Percentiles rank a stretch among this genome's conserved stretches.
Conservation (phyloP, 345 rosid genomes). For the Moringa oleifera region DNA sequence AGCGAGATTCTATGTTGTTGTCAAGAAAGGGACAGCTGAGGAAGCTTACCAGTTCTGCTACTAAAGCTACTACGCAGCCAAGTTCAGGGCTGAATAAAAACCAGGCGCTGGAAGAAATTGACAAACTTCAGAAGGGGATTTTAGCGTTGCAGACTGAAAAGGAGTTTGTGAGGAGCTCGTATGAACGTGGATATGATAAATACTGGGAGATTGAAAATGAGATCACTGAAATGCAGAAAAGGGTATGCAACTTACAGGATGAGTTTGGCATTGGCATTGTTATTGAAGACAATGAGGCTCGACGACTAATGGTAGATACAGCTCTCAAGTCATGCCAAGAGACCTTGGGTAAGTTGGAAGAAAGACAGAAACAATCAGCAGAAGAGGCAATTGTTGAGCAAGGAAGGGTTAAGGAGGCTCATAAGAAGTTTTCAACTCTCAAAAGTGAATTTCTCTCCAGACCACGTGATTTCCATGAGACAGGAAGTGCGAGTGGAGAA, state of each 20-base stretch:
- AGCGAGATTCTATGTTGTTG: slow-evolving; percentile 32
- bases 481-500: slow-evolving; percentile 15
- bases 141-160: slow-evolving; percentile 64
- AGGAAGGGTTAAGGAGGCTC: slow-evolving; percentile 41
- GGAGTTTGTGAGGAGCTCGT: slow-evolving; percentile 61
- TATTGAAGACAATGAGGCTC: slow-evolving; percentile 70
- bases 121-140: slow-evolving; percentile 64
- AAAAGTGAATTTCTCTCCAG: slow-evolving; percentile 22
- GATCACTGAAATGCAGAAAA: slow-evolving; percentile 55
- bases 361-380: slow-evolving; percentile 45
- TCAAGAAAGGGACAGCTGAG: slow-evolving; percentile 37
- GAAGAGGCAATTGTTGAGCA: slow-evolving; percentile 47
- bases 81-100: slow-evolving; percentile 48
- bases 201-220: slow-evolving; percentile 53
- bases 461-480: slow-evolving; percentile 18
- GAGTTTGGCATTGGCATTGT: slow-evolving; percentile 58
- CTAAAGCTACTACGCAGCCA: slow-evolving; percentile 20
- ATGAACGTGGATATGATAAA: slow-evolving; percentile 42
- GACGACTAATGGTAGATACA: slow-evolving; percentile 61
- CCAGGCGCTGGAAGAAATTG: slow-evolving; percentile 60
- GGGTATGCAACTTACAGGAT: slow-evolving; percentile 56
- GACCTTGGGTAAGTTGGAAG: slow-evolving; percentile 49
- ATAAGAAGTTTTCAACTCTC: slow-evolving; percentile 35
- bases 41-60: slow-evolving; percentile 20
- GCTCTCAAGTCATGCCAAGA: slow-evolving; percentile 73